Evolutionary conservation across 1,139 yeast species (phyloP), one percentile per base, ranked within the genome.

Genomic region (Hansenula anomala): DNA sequence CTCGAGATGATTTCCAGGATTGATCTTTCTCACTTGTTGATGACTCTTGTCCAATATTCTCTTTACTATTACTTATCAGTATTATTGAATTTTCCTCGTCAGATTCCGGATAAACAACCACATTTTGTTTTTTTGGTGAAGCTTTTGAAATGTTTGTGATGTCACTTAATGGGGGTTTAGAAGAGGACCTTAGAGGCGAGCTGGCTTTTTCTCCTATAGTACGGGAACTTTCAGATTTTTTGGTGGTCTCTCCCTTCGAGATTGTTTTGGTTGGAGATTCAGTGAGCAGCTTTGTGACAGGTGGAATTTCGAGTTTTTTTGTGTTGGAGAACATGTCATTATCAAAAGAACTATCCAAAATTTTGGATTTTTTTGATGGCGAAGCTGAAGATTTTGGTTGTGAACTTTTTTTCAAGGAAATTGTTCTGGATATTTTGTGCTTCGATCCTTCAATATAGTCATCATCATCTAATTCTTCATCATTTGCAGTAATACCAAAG

Each of bases 341-440:
- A 15, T 41, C 47, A 33, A 43, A 45, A 2, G 57, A 53, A 20
- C 49, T 47, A 22, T 53, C 56, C 27, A 53, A 33, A 4, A 52
- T 42, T 28, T 44, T 47, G 2, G 49, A 39, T 25, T 44, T 46
- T 35, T 43, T 52, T 1, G 4, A 11, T 10, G 25, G 25, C 4
- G 47, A 43, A 3, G 53, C 46, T 9, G 28, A 13, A 12, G 31
- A 34, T 29, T 36, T 40, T 9, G 33, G 29, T 16, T 36, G 30
- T 11, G 36, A 37, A 12, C 26, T 23, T 16, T 31, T 31, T 15
- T 31, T 33, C 10, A 32, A 4, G 3, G 43, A 33, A 4, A 29
- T 17, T 15, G 41, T 22, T 13, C 20, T 15, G 16, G 20, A 28
- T 3, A 11, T 26, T 12, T 35, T 25, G 7, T 25, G 15, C 7